Evolutionary conservation across 2,329 filamentous ascomycete species (phyloP), one percentile per base, ranked within the genome.

Genomic region (Plectosphaerella plurivora): DNA sequence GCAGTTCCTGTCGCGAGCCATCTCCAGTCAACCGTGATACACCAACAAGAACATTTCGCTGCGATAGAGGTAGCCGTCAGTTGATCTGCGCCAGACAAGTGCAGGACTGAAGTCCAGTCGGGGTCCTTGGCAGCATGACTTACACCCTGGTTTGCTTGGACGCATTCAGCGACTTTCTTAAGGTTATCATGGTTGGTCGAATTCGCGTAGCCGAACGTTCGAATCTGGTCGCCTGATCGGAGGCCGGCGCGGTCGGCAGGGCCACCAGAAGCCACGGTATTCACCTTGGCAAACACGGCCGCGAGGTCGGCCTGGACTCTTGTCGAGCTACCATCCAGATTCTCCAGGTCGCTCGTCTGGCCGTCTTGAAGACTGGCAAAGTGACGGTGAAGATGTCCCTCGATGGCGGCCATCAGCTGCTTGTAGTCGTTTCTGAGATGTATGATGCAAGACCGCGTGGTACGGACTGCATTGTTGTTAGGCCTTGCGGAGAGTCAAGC

Each of bases 371-470:
- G 3, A 15, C 73, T 83, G n/a, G 91, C 91, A 67, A 97, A 96
- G 65, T 94, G 88, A 59, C 88, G 86, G 65, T 97, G 91, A n/a
- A 99, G 79, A 46, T 86, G 85, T 63, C 86, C 86, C 69, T 97
- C 94, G 60, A 97, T 87, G 53, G 80, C 76, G 53, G 73, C 73
- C 91, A 97, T 97, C 44, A 97, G 73, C 39, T 86, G 84, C 67
- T 95, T 97, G 74, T 96, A 93, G 70, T 99, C 94, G 65, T 97
- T 97, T 58, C 89, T 86, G 39, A 97, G 78, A 60, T 86, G 79
- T 60, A 97, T 94, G 60, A 99, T 96, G 55, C 89, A 86, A 25
- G 92, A 83, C 69, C 94, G 82, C 37, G 92, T 96, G n/a, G 91
- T 96, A 56, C 94, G 89, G 65, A 99, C 90, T 95, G 62, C 51